Percentiles rank a stretch among this genome's conserved stretches.
Conservation (phyloP, 1,284 basidiomycete genomes). For the Gastroboletus turbinatus region DNA sequence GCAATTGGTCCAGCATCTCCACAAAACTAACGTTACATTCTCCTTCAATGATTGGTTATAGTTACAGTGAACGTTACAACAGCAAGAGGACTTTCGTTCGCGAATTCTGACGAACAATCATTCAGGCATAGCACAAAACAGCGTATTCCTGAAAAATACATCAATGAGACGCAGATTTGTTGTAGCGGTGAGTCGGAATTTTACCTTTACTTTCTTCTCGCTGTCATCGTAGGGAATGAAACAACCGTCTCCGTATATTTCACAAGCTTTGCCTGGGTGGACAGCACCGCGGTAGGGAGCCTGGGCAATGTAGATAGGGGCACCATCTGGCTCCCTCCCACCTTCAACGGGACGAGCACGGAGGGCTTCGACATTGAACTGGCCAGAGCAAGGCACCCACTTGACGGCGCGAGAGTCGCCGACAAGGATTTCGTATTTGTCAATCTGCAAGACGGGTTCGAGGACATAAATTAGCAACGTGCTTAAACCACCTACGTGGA, state of each 20-base stretch:
- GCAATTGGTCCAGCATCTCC: not conserved
- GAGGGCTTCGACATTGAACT: constrained; percentile 44
- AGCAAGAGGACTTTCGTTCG: not conserved
- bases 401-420: constrained; percentile 55
- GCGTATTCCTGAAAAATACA: constrained; percentile 39
- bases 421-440: constrained; percentile 65
- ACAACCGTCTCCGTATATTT: constrained; percentile 50
- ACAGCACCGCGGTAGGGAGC: constrained; percentile 51
- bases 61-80: constrained; percentile 8
- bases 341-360: constrained; percentile 60
- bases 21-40: constrained; percentile 1
- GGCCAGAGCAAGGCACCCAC: constrained; percentile 55
- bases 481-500: constrained; percentile 44
- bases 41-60: not conserved
- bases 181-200: not conserved
- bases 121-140: constrained; percentile 41
- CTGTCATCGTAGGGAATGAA: constrained; percentile 32
- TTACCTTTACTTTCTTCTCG: constrained; percentile 37
- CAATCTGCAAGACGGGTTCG: constrained; percentile 40
- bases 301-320: constrained; percentile 58
- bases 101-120: not conserved
- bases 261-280: constrained; percentile 65
- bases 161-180: constrained; percentile 6
- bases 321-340: constrained; percentile 62
- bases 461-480: not conserved